These are phyloP conservation scores for Tetrahymena malaccensis DNA, from an alignment of 73 alveolate genomes.

Conservation along the genomic window DNA sequence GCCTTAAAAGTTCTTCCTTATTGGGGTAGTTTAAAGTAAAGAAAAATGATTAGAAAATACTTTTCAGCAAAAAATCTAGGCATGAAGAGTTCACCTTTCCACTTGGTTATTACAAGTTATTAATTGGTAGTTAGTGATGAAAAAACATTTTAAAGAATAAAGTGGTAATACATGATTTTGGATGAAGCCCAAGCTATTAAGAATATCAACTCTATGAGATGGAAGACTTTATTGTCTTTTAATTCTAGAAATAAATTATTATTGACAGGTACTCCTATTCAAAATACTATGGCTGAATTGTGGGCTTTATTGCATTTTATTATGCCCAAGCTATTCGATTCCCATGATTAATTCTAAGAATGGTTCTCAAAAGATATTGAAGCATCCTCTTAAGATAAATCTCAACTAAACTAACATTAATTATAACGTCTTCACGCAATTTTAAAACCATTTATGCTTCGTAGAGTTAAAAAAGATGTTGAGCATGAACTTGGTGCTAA, in stretches of 20 bases:
- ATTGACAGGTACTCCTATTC: slow-evolving; percentile 97
- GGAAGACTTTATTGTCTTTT: slow-evolving; percentile 84
- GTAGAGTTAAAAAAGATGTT: slow-evolving; percentile 92
- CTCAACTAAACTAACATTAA: slow-evolving; percentile 86
- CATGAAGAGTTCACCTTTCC: slow-evolving; percentile 75
- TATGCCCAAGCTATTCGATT: slow-evolving; percentile 95
- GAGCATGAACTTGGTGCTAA: slow-evolving; percentile 95
- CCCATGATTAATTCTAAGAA: slow-evolving; percentile 95
- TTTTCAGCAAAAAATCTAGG: slow-evolving; percentile 81
- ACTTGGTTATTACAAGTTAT: slow-evolving; percentile 88
- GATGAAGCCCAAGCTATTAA: slow-evolving; percentile 98
- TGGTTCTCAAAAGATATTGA: slow-evolving; percentile 99
- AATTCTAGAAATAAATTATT: slow-evolving; percentile 91
- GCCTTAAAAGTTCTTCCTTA: slow-evolving; percentile 90
- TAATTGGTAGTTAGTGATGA: slow-evolving; percentile 87
- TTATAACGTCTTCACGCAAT: slow-evolving; percentile 90
- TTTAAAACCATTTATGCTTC: slow-evolving; percentile 95
- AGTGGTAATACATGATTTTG: slow-evolving; percentile 95
- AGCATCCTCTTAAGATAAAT: slow-evolving; percentile 86
- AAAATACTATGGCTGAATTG: slow-evolving; percentile 97
- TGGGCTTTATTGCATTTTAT: slow-evolving; percentile 98
- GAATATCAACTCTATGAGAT: slow-evolving; percentile 86
- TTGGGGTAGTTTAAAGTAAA: slow-evolving; percentile 87
- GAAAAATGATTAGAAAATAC: slow-evolving; percentile 88
- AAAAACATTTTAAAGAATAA: slow-evolving; percentile 73